Conservation (phyloP, 2,329 filamentous ascomycete species). For the Beauveria medogensis region DNA sequence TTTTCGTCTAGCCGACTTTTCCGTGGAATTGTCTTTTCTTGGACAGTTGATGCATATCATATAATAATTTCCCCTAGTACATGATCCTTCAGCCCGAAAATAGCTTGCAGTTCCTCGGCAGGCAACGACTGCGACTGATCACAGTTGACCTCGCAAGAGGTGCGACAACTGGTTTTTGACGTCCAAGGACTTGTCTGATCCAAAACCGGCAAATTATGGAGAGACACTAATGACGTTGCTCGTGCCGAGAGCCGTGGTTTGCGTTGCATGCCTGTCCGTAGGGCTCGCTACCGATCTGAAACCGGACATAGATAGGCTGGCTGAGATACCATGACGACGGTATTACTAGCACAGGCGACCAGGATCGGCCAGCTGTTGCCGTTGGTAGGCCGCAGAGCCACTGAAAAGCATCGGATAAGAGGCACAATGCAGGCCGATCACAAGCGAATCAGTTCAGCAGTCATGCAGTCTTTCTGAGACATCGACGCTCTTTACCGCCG, state of each 20-base stretch:
- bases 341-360: not conserved
- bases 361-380: not conserved
- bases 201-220: not conserved
- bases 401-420: not conserved
- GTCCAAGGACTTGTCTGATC: not conserved
- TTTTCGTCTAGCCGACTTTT: slow-evolving; percentile 3
- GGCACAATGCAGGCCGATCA: not conserved
- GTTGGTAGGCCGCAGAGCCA: not conserved
- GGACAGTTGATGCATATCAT: not conserved
- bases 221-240: not conserved
- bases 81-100: not conserved
- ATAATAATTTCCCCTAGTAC: not conserved
- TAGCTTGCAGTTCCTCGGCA: not conserved
- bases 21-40: not conserved
- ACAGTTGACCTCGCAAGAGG: not conserved
- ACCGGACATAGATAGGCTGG: not conserved
- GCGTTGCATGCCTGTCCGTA: not conserved
- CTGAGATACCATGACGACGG: not conserved
- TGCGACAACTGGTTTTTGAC: not conserved
- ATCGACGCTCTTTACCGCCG: not conserved
- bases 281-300: not conserved
- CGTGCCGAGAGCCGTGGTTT: slow-evolving; percentile 7
- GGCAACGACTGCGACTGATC: not conserved
- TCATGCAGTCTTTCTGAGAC: not conserved
- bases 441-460: not conserved